These are phyloP conservation scores for Trichomonas gallinae DNA, from an alignment of 208 protist species.

Conservation along the genomic window DNA sequence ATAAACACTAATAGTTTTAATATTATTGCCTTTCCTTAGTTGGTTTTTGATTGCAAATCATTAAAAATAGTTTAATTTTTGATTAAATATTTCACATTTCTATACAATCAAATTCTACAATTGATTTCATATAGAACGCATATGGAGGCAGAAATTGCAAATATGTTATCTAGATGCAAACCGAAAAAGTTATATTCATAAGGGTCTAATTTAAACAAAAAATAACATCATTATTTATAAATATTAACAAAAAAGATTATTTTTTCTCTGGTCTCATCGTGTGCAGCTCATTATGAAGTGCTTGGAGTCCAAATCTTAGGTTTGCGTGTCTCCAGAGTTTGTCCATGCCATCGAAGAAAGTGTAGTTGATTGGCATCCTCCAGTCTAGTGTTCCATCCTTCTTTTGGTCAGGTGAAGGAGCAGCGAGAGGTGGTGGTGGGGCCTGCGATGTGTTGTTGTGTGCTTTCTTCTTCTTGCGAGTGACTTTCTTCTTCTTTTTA, in stretches of 20 bases:
- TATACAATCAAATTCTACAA: no score
- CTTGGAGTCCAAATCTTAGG: not conserved
- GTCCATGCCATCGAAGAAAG: not conserved
- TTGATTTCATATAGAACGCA: no score
- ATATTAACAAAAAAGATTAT: not conserved
- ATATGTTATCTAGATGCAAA: no score
- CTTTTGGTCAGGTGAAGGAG: not conserved
- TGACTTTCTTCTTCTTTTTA: not conserved
- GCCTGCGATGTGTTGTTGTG: not conserved
- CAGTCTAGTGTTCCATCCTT: not conserved
- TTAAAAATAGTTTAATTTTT: no score
- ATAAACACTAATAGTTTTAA: no score
- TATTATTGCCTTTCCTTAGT: no score
- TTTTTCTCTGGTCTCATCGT: not conserved
- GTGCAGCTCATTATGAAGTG: not conserved
- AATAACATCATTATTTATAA: not conserved
- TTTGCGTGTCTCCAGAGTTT: not conserved
- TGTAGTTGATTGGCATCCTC: not conserved
- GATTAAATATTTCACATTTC: no score
- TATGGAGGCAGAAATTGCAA: no score
- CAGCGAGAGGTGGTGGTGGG: not conserved
- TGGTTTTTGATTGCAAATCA: no score
- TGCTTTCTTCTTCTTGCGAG: not conserved
- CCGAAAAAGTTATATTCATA: no score
- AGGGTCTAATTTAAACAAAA: no score